Base-by-base conservation (phyloP, 1,284 basidiomycete genomes). In the Marasmius oreades region DNA sequence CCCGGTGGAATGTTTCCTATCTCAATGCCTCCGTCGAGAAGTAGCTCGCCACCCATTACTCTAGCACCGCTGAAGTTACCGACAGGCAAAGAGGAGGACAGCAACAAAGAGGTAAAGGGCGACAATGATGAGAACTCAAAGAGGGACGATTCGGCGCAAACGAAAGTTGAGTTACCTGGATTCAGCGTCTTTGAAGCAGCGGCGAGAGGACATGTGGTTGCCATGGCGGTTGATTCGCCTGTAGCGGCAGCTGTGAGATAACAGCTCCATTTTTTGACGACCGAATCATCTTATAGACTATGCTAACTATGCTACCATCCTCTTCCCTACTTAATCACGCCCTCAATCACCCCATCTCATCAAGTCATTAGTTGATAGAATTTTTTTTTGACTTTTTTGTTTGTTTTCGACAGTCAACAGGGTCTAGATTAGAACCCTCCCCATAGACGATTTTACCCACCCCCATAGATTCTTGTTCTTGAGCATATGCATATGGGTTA, bases 11-110 rank as follows among this genome's bases (percentile, higher is more conserved):
- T 50, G 47, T 50, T 50, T 26, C 47, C 47, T 1, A 50, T 56
- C 31, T 75, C 73, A 7, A 65, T 84, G 64, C 85, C 87, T 16
- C 74, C 70, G 5, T 85, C 83, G 20, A 73, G 88, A 34, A 75
- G 84, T 20, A 74, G 73, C 36, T 84, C 82, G 10, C 88, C 88
- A 18, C 88, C 88, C 3, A 90, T 90, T 56, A 82, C 75, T 52
- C 70, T 90, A 8, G 78, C 88, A 23, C 88, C 88, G 52, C 67
- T 90, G 46, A 85, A 84, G 65, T 68, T 80, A 33, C 47, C 47
- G 14, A 33, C n/a, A 33, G 26, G 42, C 61, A 65, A 63, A 18
- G 63, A 50, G 12, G 47, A 50, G 28, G 28, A 31, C 7, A 50
- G 7, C 31, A 8, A 28, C 4, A 26, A 20, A 18, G 47, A 50